Evolutionary conservation across 1,284 basidiomycete genomes (phyloP).

Genomic region (Bjerkandera adusta): DNA sequence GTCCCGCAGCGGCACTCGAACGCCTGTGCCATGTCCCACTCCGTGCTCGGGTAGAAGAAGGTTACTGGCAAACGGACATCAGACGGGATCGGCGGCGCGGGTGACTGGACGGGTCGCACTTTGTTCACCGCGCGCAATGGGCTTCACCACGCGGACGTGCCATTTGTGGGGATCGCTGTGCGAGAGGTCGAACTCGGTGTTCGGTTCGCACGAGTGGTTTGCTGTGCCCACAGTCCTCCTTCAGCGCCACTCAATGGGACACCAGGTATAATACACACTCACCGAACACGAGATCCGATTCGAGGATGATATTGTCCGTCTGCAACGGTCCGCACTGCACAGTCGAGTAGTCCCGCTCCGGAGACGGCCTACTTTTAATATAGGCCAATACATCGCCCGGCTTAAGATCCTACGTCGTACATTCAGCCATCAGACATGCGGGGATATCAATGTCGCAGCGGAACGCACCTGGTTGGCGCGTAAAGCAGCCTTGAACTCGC

Average conservation of each 20-base stretch:
- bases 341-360: constrained; percentile 37
- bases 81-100: constrained; percentile 22
- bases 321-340: constrained; percentile 40
- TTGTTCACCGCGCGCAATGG: constrained; percentile 40
- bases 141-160: constrained; percentile 37
- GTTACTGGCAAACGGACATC: constrained; percentile 35
- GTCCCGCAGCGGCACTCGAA: constrained; percentile 57
- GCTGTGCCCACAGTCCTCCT: constrained; percentile 29
- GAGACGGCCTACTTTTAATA: constrained; percentile 29
- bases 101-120: constrained; percentile 28
- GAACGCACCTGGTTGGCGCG: too few species aligned
- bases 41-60: constrained; percentile 70
- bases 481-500: too few species aligned
- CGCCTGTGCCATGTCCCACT: constrained; percentile 67
- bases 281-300: constrained; percentile 64
- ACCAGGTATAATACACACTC: constrained; percentile 17
- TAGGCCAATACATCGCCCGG: constrained; percentile 33
- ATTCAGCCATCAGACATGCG: too few species aligned
- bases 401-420: constrained; percentile 26
- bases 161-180: constrained; percentile 35
- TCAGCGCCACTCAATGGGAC: not conserved
- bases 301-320: constrained; percentile 56
- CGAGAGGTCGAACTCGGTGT: constrained; percentile 52
- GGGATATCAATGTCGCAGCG: too few species aligned
- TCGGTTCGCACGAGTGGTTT: constrained; percentile 70